phyloP scores from a whole-genome alignment of 768 basidiomycete species.

The Leucosporidium scottii region DNA sequence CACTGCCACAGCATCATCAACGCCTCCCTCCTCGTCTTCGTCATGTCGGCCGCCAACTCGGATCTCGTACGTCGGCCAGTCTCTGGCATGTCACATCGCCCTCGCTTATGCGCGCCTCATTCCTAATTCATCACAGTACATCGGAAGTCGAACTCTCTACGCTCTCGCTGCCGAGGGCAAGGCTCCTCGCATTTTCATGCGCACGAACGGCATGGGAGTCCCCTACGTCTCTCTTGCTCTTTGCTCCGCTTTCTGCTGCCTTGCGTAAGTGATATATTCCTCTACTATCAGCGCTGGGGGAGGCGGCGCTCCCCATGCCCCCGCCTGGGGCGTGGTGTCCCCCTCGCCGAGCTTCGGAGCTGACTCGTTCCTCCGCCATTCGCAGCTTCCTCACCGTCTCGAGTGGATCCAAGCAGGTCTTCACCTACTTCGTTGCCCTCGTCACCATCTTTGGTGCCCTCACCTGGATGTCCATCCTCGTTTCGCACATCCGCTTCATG shows the following conservation, averaged over 20 bases:
- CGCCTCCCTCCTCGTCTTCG: constrained; percentile 39
- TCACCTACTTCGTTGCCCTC: constrained; percentile 43
- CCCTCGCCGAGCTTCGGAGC: too few species aligned
- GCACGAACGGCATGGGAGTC: constrained; percentile 39
- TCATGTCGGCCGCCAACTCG: constrained; percentile 34
- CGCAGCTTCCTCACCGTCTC: constrained; percentile 38
- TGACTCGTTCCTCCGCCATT: too few species aligned
- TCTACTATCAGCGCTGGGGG: background rate
- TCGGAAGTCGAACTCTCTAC: constrained; percentile 44
- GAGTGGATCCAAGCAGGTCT: constrained; percentile 37
- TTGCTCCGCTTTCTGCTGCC: constrained; percentile 38
- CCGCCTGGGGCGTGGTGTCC: too few species aligned
- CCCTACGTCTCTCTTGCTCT: constrained; percentile 40
- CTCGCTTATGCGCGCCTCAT: too few species aligned
- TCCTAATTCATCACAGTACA: too few species aligned
- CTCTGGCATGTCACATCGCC: too few species aligned
- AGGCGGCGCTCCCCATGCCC: background rate
- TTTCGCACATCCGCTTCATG: constrained; percentile 49
- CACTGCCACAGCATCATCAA: constrained; percentile 44
- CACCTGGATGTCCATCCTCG: constrained; percentile 70
- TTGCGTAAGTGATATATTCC: constrained; percentile 27
- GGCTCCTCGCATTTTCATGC: constrained; percentile 43
- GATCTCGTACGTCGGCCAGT: background rate
- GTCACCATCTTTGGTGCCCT: constrained; percentile 36
- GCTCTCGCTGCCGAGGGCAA: constrained; percentile 42